Conservation (phyloP, 768 basidiomycete species). For the Lyophyllum decastes region DNA sequence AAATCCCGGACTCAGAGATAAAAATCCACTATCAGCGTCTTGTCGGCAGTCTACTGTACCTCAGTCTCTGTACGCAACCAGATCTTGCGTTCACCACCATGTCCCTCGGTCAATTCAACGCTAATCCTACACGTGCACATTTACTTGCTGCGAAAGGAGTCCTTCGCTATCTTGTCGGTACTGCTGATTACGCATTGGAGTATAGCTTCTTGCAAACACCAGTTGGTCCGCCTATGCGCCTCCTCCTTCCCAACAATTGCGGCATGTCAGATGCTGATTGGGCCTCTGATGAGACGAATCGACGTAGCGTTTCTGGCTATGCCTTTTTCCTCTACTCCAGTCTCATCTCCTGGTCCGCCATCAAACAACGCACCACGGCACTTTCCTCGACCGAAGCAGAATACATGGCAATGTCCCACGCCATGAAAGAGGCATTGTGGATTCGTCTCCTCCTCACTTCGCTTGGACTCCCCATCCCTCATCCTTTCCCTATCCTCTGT, state of each 20-base stretch:
- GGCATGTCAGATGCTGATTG: conserved; percentile 34
- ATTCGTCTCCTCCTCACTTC: background rate
- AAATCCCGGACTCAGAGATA: conserved; percentile 6
- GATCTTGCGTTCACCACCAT: conserved; percentile 8
- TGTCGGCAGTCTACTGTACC: conserved; percentile 19
- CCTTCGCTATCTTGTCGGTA: conserved; percentile 34
- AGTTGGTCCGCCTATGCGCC: background rate
- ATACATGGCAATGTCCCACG: conserved; percentile 16
- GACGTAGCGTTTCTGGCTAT: conserved; percentile 24
- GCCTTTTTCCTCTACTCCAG: conserved; percentile 16
- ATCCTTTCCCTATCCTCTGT: conserved; percentile 9
- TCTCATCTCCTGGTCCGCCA: conserved; percentile 18
- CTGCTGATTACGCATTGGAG: conserved; percentile 19
- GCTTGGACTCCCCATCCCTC: conserved; percentile 3
- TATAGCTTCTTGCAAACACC: conserved; percentile 9
- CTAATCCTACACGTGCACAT: too few species aligned
- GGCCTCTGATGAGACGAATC: conserved; percentile 22
- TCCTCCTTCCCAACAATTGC: background rate
- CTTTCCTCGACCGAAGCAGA: too few species aligned
- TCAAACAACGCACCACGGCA: conserved; percentile 19
- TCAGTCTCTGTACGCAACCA: conserved; percentile 8
- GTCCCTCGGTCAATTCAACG: too few species aligned
- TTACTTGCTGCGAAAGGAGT: too few species aligned
- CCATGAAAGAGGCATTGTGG: conserved; percentile 14
- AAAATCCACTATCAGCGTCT: conserved; percentile 12